Percentiles rank a stretch among this genome's conserved stretches.
Conservation (phyloP, 192 early-diverging fungal genomes). For the Coemansia nantahalensis region DNA sequence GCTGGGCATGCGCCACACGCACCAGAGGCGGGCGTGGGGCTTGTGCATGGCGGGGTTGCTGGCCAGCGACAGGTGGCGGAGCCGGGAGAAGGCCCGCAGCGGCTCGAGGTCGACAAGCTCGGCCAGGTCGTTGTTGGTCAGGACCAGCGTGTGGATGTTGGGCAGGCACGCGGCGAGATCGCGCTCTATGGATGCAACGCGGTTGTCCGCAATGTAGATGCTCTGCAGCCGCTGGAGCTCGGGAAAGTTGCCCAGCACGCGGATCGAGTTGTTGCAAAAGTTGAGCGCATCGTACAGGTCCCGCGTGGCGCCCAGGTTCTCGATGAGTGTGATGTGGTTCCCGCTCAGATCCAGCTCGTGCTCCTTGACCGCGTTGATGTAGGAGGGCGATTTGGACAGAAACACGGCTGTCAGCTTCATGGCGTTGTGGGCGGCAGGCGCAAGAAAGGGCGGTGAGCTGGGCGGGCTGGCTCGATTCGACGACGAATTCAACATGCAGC, state of each 20-base stretch:
- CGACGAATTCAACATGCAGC: no score
- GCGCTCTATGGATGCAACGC: conserved; percentile 76
- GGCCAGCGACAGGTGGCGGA: conserved; percentile 70
- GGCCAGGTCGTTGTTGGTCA: conserved; percentile 81
- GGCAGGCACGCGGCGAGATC: conserved; percentile 67
- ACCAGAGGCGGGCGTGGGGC: conserved; percentile 77
- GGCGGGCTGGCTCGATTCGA: no score
- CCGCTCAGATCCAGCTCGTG: conserved; percentile 87
- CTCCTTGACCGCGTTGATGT: conserved; percentile 86
- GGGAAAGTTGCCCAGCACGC: conserved; percentile 86
- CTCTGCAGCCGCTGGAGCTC: conserved; percentile 67
- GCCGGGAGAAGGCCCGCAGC: conserved; percentile 43
- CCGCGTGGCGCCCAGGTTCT: conserved; percentile 94
- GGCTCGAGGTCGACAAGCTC: conserved; percentile 88
- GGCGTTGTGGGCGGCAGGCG: no score
- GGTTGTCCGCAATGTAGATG: conserved; percentile 85
- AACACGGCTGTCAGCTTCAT: conserved; percentile 82
- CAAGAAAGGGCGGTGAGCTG: no score
- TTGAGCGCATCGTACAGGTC: conserved; percentile 93
- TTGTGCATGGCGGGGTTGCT: conserved; percentile 88
- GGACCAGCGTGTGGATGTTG: conserved; percentile 72
- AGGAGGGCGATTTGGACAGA: conserved; percentile 61
- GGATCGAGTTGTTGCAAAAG: conserved; percentile 89
- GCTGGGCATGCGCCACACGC: conserved; percentile 73
- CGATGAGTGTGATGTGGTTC: conserved; percentile 84